Evolutionary conservation across 140 eudicot species (phyloP), one percentile per base, ranked within the genome.

Genomic region (Cichorium intybus): DNA sequence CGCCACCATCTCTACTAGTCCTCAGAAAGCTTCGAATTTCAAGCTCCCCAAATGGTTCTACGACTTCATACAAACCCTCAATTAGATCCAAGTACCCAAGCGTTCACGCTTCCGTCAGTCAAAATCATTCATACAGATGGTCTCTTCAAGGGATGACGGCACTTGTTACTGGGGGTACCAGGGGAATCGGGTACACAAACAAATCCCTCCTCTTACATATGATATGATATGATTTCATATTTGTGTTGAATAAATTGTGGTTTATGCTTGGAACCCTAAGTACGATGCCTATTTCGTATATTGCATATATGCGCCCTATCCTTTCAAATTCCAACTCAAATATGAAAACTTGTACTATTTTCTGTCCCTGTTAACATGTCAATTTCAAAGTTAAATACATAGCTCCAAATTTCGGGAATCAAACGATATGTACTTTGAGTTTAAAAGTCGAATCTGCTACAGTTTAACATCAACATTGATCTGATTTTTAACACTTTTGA

Each of bases 131-230:
- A 18, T 24, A 47, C 33, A 48, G 86, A 80, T 87, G 95, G 95
- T 84, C 91, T 63, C 91, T 87, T 55, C 50, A 55, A 31, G 92
- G 88, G 63, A 81, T 68, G 80, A 81, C 86, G 10, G 88, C 95
- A 46, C 95, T 87, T 24, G 95, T 87, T 65, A 84, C 95, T 14
- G 95, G 91, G 18, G 91, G 91, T 52, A 81, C 95, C 66, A 79
- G 87, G 77, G 95, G 95, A 62, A 87, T 87, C 54, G 92, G 95
- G 95, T 87, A 70, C 41, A 21, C 11, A 43, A n/a, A 34, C 52
- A 34, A 53, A 41, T 34, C 10, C 59, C 17, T 33, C 6, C 1
- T 17, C 46, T 41, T 56, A 10, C 58, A 22, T 47, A 16, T 61
- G 24, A 27, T 29, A 69, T 46, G 11, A 45, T 15, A n/a, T n/a